Base-by-base conservation (phyloP, 768 basidiomycete genomes). In the Termitomyces sp. region DNA sequence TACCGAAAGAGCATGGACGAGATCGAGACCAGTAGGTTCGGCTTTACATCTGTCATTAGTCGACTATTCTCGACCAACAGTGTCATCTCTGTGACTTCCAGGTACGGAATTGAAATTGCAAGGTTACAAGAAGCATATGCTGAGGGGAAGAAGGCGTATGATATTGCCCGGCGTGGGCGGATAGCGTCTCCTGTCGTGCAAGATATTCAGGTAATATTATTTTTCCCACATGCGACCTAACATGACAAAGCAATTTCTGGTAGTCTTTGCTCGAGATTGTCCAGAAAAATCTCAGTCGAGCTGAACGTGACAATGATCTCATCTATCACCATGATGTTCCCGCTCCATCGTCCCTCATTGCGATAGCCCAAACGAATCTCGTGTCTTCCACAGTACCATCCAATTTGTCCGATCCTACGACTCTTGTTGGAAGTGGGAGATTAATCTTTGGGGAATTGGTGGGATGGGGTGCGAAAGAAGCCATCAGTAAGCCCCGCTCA, bases 241-340 rank as follows among this genome's bases (percentile, higher is more conserved):
- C 43, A 54, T 51, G 37, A 9, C 23, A 28, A 52, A 37, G 2
- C 33, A 45, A 15, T 28, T 38, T 50, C 52, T 17, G 35, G 28
- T n/a, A 98, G 94, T 91, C 89, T 1, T 74, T 98, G 15, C 72
- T 89, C 26, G 85, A 87, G 46, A 84, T 75, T 8, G 74, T 97
- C 26, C 80, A 87, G 61, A 83, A 80, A 51, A 81, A 84, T 54
- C 69, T 89, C 35, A 70, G 75, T 4, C 81, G 91, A 14, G 91
- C 95, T 0, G 83, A 87, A 60, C 83, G 92, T 33, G 96, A 98
- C 69, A 99, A 99, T 68, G 90, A 96, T 69, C 75, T 97, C 7
- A 97, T 99, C 40, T 99, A 98, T 72, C 93, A 97, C 62, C 80
- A 91, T 50, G 87, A 91, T 55, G 77, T 96, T 1, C 94, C 95